These are phyloP conservation scores for Trametes cubensis DNA, from an alignment of 768 basidiomycete genomes.

Conservation along the genomic window DNA sequence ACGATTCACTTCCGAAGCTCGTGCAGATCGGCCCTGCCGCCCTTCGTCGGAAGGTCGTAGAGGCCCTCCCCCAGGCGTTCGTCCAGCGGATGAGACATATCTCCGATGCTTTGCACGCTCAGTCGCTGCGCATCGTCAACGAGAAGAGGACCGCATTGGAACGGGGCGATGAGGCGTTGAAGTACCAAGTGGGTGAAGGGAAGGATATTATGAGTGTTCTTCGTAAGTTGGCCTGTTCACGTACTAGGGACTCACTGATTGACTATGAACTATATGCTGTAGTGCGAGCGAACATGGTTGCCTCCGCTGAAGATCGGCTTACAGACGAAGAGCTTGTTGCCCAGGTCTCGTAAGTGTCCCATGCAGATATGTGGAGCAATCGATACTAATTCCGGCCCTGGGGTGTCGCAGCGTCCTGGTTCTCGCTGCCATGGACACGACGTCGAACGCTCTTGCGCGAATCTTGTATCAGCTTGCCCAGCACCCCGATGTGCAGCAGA, in stretches of 20 bases:
- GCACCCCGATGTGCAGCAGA: constrained; percentile 40
- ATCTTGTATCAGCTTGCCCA: constrained; percentile 30
- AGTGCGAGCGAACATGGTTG: constrained; percentile 23
- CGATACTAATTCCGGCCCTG: not conserved
- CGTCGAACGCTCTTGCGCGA: constrained; percentile 29
- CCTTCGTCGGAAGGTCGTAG: constrained; percentile 37
- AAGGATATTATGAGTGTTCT: constrained; percentile 29
- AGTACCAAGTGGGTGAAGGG: constrained; percentile 19
- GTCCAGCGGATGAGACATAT: not conserved
- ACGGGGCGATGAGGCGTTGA: constrained; percentile 19
- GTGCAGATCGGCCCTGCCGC: constrained; percentile 22
- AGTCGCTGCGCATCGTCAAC: not conserved
- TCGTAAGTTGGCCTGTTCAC: not conserved
- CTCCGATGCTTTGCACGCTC: not conserved
- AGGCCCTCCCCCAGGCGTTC: constrained; percentile 36
- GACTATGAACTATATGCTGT: not conserved
- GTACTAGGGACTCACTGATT: not conserved
- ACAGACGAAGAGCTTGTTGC: constrained; percentile 21
- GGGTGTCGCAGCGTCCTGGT: constrained; percentile 25
- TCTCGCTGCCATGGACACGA: constrained; percentile 34
- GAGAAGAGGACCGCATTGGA: constrained; percentile 16
- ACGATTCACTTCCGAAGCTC: constrained; percentile 18
- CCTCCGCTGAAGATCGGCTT: constrained; percentile 11
- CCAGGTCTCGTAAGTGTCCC: constrained; percentile 17
- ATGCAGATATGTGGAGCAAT: not conserved